Evolutionary conservation across 148 eudicot species (phyloP), one percentile per base, ranked within the genome.

Genomic region (Chenopodium album): DNA sequence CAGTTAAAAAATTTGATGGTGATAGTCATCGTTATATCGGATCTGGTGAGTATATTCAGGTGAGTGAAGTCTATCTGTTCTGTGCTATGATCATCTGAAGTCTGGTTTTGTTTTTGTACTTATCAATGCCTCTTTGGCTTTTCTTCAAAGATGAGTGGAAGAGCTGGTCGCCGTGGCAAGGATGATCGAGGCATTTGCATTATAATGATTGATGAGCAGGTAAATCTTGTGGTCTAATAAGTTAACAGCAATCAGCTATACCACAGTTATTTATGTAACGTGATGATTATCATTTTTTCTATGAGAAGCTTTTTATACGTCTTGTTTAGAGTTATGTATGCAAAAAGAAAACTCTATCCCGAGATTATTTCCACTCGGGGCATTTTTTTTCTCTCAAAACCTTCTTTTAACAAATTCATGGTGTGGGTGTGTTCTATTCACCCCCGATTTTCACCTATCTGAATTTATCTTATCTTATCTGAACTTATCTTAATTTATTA

Each of bases 31-130:
- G 99, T 47, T 90, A 87, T 78, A 87, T 96, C 84, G 99, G 92
- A 80, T 96, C 99, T 84, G 99, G 99, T 82, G 99, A 96, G 89
- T 96, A 94, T 90, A 96, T 96, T 78, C 99, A 96, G 98, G 99
- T 96, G 92, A 89, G 97, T 92, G 78, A 79, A 79, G 32, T 69
- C 17, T 77, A 34, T 26, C 13, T 31, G 68, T 46, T 22, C 23
- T 13, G 37, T 44, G 12, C 4, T 28, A 13, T 63, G 32, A 63
- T 80, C 67, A 41, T 76, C 64, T 64, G 48, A 28, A 10, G 19
- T 47, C 31, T 72, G 65, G 59, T 83, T 56, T 29, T 77, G 72
- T 82, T 9, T 76, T 22, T 66, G 62, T 26, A 71, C 81, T 79
- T 28, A 67, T 48, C 7, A 20, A 34, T 52, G 29, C 50, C 44